Evolutionary conservation across 2,329 filamentous ascomycete genomes (phyloP).

Genomic region (Sclerotinia subarctica): DNA sequence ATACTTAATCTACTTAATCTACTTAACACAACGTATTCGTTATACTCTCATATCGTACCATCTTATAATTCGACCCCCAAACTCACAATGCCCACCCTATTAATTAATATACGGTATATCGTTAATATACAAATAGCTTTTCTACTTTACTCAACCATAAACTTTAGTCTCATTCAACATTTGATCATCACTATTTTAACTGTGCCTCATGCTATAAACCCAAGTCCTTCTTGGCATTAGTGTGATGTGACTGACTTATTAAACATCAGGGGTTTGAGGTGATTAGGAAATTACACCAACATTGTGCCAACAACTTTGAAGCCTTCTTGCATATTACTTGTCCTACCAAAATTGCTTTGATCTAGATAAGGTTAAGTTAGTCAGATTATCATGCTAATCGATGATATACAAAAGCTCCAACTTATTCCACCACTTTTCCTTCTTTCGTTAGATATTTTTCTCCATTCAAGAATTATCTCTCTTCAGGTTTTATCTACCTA

Average conservation of each 20-base stretch:
- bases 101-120: not conserved
- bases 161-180: not conserved
- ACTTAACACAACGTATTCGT: too few relatives aligned
- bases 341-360: not conserved
- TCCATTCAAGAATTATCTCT: not conserved
- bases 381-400: not conserved
- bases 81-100: too few relatives aligned
- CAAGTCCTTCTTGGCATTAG: not conserved
- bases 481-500: conserved; percentile 1
- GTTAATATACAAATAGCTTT: not conserved
- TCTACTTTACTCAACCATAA: too few relatives aligned
- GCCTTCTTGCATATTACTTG: not conserved
- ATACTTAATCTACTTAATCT: too few relatives aligned
- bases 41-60: too few relatives aligned
- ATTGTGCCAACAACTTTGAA: not conserved
- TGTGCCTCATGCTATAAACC: not conserved
- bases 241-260: not conserved
- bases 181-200: not conserved
- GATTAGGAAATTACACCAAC: conserved; percentile 10
- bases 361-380: not conserved
- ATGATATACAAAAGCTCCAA: conserved; percentile 13
- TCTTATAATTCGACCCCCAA: too few relatives aligned
- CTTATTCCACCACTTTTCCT: not conserved
- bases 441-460: conserved; percentile 13
- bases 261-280: not conserved